Base-by-base conservation (phyloP, 2,329 filamentous ascomycete genomes). In the Tolypocladium guangdongense region DNA sequence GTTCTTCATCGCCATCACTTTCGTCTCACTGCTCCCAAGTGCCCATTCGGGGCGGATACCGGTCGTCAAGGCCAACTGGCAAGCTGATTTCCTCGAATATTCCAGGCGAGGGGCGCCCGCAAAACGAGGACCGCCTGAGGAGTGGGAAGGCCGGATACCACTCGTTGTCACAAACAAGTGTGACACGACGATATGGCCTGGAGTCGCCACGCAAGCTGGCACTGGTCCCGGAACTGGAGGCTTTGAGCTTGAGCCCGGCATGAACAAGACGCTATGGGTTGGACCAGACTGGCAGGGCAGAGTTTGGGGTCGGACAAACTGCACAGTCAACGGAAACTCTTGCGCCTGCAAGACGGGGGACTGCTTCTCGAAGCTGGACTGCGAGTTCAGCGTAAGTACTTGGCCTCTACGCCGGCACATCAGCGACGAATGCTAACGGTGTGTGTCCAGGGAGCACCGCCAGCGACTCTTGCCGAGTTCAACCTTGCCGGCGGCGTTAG, bases 281-380 rank as follows among this genome's bases (percentile, higher is more conserved):
- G 80, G 83, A 12, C 73, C 78, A 50, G 81, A 89, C 59, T 95
- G 88, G 89, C 84, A 88, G 64, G 89, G 89, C 11, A 81, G 89
- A 52, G 75, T 93, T 32, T 93, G 88, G 89, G 89, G 84, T 14
- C 77, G 89, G 52, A 92, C 88, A 20, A 93, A 93, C 64, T 95
- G 89, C 71, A 87, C 80, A 39, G 89, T 90, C 66, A 82, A 84
- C 60, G 74, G 74, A 18, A 77, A 82, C 49, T 86, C 84, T 1
- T 82, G 76, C 51, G 83, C 86, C 24, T 93, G 89, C 68, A 67
- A 74, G 50, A 90, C 88, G 2, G 88, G 88, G 8, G 88, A 93
- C 67, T 93, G 89, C 66, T 82, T 83, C 55, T 83, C 84, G 6
- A 78, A 80, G 55, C 62, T 92, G 55, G 74, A 86, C 63, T 95